Evolutionary conservation across 768 basidiomycete species (phyloP).

Genomic region (Boletus edulis): DNA sequence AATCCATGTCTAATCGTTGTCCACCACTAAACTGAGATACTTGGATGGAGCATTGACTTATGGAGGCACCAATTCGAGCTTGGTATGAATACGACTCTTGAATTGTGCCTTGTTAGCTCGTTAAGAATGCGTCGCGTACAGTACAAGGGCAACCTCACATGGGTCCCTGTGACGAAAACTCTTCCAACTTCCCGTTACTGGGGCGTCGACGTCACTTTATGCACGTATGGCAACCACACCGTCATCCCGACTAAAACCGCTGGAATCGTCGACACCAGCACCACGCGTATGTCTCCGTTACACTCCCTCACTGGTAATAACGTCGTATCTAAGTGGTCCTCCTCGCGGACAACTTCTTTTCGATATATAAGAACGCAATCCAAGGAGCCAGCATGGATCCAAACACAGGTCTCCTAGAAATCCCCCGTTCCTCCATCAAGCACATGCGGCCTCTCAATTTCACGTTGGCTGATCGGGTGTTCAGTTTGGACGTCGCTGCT

Average conservation of each 20-base stretch:
- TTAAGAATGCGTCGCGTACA: conserved; percentile 4
- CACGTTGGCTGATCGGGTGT: conserved; percentile 1
- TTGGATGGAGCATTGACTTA: conserved; percentile 27
- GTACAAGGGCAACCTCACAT: conserved; percentile 23
- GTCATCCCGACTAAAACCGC: conserved; percentile 19
- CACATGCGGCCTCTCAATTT: conserved; percentile 17
- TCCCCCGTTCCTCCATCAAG: conserved; percentile 11
- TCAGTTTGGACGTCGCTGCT: conserved; percentile 18
- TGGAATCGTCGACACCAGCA: conserved; percentile 29
- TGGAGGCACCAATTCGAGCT: conserved; percentile 14
- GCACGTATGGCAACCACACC: conserved; percentile 8
- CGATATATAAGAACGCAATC: conserved; percentile 11
- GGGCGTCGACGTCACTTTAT: conserved; percentile 28
- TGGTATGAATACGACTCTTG: conserved; percentile 10
- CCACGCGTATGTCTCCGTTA: conserved; percentile 14
- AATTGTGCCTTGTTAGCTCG: not conserved
- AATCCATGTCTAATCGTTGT: not conserved
- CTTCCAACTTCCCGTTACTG: conserved; percentile 23
- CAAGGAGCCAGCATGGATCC: conserved; percentile 10
- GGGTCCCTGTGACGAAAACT: conserved; percentile 26
- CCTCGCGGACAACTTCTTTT: conserved; percentile 21
- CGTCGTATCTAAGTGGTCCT: conserved; percentile 13
- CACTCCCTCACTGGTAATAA: not conserved
- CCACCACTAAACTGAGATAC: not conserved
- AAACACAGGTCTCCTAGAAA: conserved; percentile 11